Conservation (phyloP, 345 rosid genomes). For the Arabis alpina region DNA sequence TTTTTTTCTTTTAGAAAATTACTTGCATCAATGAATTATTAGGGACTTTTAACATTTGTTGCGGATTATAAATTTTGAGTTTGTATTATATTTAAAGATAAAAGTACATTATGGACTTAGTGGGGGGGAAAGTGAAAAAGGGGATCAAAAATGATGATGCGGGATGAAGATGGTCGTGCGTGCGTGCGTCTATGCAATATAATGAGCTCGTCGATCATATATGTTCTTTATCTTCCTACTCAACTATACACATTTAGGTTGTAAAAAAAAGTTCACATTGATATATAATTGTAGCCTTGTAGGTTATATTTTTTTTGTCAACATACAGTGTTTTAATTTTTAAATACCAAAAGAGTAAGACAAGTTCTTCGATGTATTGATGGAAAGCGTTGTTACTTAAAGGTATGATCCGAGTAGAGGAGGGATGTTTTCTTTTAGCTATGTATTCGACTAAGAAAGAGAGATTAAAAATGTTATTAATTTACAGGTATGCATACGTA, state of each 20-base stretch:
- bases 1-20: neutral
- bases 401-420: neutral
- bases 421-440: neutral
- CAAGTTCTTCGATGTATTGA: constrained; percentile 4
- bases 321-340: neutral
- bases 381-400: neutral
- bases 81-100: neutral
- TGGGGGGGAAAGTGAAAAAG: neutral
- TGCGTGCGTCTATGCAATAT: constrained; percentile 42
- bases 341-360: constrained; percentile 16
- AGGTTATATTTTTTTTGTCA: no score
- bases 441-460: neutral
- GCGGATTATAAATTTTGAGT: neutral
- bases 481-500: neutral
- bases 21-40: neutral
- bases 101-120: constrained; percentile 7
- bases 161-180: constrained; percentile 38
- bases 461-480: neutral
- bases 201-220: constrained; percentile 29
- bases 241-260: neutral
- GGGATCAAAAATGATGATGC: constrained; percentile 14
- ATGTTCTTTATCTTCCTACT: neutral
- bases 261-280: no score
- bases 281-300: neutral
- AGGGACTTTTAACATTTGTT: neutral